These are phyloP conservation scores for Salmacisia buchloeana DNA, from an alignment of 1,284 basidiomycete genomes.

Conservation along the genomic window DNA sequence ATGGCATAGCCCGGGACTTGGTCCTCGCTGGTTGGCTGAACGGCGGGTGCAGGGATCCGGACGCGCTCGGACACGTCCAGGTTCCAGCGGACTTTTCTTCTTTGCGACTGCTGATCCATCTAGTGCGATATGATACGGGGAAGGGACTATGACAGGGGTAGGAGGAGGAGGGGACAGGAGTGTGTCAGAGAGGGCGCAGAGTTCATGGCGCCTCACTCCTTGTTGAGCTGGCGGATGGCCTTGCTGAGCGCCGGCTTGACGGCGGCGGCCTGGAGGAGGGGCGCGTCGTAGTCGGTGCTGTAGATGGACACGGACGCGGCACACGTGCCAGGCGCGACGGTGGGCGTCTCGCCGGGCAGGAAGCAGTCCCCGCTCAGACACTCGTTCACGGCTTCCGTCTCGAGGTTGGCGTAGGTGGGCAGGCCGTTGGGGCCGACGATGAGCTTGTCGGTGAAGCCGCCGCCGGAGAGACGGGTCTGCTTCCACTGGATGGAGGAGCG, in stretches of 20 bases:
- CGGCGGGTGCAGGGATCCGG: no score
- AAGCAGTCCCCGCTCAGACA: conserved; percentile 34
- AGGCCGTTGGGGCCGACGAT: conserved; percentile 30
- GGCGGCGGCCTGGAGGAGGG: conserved; percentile 2
- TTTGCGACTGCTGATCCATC: no score
- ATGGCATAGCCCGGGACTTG: no score
- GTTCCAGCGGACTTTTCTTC: no score
- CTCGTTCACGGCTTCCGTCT: conserved; percentile 28
- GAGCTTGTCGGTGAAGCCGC: conserved; percentile 32
- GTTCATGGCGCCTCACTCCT: background rate
- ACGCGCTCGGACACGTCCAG: no score
- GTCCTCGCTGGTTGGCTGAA: no score
- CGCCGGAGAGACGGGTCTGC: conserved; percentile 33
- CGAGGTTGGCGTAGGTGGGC: conserved; percentile 28
- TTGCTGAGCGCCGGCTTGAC: background rate
- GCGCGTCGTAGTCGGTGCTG: conserved; percentile 40
- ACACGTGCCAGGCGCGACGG: conserved; percentile 26
- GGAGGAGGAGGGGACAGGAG: background rate
- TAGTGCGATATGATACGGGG: no score
- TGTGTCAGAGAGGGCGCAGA: background rate
- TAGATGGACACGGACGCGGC: conserved; percentile 31
- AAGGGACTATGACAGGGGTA: no score
- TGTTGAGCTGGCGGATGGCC: conserved; percentile 6
- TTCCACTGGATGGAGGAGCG: conserved; percentile 14
- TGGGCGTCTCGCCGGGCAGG: conserved; percentile 37